These are phyloP conservation scores for Hypoxylon sp. DNA, from an alignment of 2,329 filamentous ascomycete species.

Conservation along the genomic window DNA sequence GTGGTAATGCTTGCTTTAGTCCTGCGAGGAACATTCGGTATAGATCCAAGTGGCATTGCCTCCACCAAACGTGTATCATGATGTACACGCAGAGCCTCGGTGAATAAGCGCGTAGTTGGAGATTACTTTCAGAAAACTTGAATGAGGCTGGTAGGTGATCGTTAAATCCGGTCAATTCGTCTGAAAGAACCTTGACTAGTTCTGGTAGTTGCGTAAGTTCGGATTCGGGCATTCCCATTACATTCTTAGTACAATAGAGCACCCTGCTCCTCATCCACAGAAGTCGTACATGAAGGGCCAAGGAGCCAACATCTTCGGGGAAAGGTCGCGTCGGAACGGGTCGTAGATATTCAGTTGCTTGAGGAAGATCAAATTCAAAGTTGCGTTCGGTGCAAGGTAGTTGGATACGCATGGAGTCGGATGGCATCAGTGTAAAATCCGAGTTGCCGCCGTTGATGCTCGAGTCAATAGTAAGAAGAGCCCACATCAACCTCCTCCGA, in stretches of 20 bases:
- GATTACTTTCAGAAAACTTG: conserved; percentile 64
- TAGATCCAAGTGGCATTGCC: conserved; percentile 65
- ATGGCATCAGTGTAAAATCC: conserved; percentile 57
- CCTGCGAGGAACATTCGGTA: conserved; percentile 62
- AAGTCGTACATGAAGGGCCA: conserved; percentile 65
- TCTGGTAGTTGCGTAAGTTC: conserved; percentile 57
- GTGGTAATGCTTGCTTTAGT: conserved; percentile 60
- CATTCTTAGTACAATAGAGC: conserved; percentile 61
- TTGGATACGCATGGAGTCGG: conserved; percentile 55
- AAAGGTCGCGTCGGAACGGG: conserved; percentile 55
- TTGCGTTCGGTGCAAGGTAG: conserved; percentile 61
- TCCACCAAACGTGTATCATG: conserved; percentile 69
- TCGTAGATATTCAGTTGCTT: conserved; percentile 58
- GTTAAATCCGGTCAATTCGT: conserved; percentile 60
- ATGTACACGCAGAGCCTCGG: conserved; percentile 65
- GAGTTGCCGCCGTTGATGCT: conserved; percentile 56
- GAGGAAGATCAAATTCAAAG: conserved; percentile 66
- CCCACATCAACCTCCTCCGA: conserved; percentile 54
- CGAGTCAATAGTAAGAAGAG: conserved; percentile 58
- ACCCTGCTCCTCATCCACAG: conserved; percentile 64
- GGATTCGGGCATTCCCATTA: conserved; percentile 52
- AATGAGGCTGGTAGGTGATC: conserved; percentile 63
- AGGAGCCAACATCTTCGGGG: conserved; percentile 62
- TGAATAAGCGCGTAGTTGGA: conserved; percentile 64
- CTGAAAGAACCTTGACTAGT: conserved; percentile 57